Percentiles rank a stretch among this genome's conserved stretches.
Conservation (phyloP, 1,139 yeast species). For the Candida sp. region DNA sequence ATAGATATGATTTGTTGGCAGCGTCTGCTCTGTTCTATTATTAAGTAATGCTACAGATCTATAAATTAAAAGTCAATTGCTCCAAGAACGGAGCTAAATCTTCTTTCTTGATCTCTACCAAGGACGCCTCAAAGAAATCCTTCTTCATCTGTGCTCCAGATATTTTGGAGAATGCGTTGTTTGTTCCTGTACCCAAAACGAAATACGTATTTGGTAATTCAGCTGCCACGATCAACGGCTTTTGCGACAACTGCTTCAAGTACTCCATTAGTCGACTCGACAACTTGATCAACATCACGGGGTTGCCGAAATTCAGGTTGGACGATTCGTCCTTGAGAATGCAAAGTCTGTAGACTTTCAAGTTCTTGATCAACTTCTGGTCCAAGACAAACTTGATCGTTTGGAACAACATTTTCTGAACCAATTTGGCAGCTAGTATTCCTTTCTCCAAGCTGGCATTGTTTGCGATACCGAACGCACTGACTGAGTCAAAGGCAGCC, state of each 20-base stretch:
- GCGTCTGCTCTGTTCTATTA: too few species aligned
- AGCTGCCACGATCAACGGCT: conserved; percentile 90
- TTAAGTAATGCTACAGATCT: neutral
- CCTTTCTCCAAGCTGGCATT: conserved; percentile 5
- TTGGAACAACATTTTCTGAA: conserved; percentile 85
- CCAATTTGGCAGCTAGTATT: conserved; percentile 65
- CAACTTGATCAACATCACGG: conserved; percentile 79
- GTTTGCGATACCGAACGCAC: conserved; percentile 55
- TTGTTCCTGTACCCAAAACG: conserved; percentile 80
- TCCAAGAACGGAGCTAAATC: conserved; percentile 91
- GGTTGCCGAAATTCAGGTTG: conserved; percentile 77
- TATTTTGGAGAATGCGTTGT: conserved; percentile 74
- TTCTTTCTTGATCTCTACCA: conserved; percentile 87
- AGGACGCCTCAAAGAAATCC: conserved; percentile 94
- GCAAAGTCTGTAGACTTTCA: conserved; percentile 82
- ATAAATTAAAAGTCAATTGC: conserved; percentile 48
- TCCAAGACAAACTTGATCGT: conserved; percentile 92
- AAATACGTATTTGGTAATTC: conserved; percentile 77
- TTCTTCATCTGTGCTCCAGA: conserved; percentile 91
- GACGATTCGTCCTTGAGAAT: conserved; percentile 86
- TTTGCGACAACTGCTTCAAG: conserved; percentile 74
- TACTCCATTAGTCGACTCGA: conserved; percentile 94
- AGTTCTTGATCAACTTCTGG: conserved; percentile 76
- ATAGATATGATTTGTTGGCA: neutral
- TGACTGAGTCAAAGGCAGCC: conserved; percentile 93